phyloP scores from a whole-genome alignment of 257 asterid genomes.

The Catharanthus roseus region DNA sequence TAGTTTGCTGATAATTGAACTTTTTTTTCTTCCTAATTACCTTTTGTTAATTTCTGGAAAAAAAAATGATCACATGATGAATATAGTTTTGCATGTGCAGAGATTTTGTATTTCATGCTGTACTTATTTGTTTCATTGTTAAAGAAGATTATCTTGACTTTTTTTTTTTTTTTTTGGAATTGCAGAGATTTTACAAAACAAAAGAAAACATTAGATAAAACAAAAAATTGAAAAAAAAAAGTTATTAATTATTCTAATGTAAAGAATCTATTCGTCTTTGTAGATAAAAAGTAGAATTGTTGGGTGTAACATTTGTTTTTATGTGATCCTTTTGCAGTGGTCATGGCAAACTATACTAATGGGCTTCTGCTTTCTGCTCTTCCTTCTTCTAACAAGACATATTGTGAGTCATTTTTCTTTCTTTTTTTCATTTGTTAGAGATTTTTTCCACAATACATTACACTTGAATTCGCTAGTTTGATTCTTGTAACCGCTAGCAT shows the following conservation, averaged over 20 bases:
- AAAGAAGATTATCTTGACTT: neutral
- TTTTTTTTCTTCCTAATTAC: no score
- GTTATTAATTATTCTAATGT: no score
- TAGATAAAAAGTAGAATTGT: neutral
- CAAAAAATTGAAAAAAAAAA: neutral
- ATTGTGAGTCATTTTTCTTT: conserved; percentile 36
- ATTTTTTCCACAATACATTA: no score
- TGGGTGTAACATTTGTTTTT: neutral
- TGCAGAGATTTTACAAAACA: neutral
- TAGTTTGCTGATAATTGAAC: no score
- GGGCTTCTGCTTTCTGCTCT: conserved; percentile 75
- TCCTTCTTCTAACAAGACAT: conserved; percentile 71
- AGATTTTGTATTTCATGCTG: neutral
- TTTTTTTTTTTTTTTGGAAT: no score
- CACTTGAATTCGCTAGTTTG: no score
- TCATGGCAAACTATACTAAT: conserved; percentile 88
- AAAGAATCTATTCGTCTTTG: conserved; percentile 7
- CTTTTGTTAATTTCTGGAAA: neutral
- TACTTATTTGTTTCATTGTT: neutral
- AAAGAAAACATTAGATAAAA: neutral
- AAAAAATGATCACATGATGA: neutral
- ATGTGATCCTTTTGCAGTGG: conserved; percentile 59
- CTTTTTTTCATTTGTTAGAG: no score
- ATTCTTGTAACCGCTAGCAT: no score
- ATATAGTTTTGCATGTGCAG: conserved; percentile 3